phyloP scores from a whole-genome alignment of 2,329 filamentous ascomycete genomes.

The Hypoxylon sp. region DNA sequence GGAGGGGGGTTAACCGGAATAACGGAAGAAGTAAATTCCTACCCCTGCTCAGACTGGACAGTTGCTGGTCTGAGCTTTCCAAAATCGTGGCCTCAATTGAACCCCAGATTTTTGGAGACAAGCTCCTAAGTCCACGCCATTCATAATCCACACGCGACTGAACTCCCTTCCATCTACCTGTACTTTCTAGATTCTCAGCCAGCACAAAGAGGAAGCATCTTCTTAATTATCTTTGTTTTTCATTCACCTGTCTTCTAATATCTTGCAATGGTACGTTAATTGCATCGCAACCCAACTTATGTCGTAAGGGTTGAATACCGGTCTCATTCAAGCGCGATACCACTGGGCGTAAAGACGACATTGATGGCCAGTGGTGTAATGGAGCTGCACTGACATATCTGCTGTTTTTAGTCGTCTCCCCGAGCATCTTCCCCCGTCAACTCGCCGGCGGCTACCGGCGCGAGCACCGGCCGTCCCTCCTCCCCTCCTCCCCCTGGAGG shows the following conservation, averaged over 20 bases:
- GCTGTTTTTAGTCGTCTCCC: conserved; percentile 65
- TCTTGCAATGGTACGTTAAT: conserved; percentile 45
- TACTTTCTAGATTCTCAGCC: conserved; percentile 50
- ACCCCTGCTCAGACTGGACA: neutral
- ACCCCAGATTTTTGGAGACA: conserved; percentile 53
- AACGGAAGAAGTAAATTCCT: conserved; percentile 42
- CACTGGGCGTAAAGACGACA: neutral
- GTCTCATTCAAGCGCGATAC: neutral
- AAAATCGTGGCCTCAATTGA: conserved; percentile 56
- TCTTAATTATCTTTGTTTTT: conserved; percentile 26
- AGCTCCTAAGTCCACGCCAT: conserved; percentile 47
- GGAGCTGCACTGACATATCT: conserved; percentile 25
- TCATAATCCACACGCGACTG: conserved; percentile 39
- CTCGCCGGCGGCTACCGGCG: conserved; percentile 72
- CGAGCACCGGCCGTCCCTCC: conserved; percentile 79
- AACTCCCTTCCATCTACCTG: conserved; percentile 52
- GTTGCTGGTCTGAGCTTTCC: conserved; percentile 39
- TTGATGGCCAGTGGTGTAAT: neutral
- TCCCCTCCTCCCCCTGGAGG: conserved; percentile 93
- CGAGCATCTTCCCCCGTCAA: conserved; percentile 71
- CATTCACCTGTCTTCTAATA: conserved; percentile 32
- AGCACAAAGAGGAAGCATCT: conserved; percentile 29
- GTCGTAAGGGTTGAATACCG: neutral
- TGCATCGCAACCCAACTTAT: neutral
- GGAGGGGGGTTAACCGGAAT: conserved; percentile 15